Percentiles rank a stretch among this genome's conserved stretches.
Conservation (phyloP, 2,329 filamentous ascomycete species). For the Catunica adiposa region DNA sequence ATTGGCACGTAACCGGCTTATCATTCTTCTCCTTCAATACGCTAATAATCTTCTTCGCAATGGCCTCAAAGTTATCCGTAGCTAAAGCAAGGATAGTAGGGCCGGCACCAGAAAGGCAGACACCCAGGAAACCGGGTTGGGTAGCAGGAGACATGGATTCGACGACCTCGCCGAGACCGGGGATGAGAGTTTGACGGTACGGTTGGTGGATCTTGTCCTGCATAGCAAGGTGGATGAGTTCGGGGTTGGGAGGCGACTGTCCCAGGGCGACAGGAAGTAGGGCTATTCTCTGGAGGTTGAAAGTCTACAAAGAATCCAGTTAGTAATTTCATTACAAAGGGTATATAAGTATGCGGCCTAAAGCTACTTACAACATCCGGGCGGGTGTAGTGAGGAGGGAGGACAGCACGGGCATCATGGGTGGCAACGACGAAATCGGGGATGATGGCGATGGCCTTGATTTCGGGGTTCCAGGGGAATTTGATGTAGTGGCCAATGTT, state of each 20-base stretch:
- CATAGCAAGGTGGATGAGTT: conserved; percentile 95
- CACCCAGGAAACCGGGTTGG: conserved; percentile 77
- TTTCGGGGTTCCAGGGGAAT: conserved; percentile 83
- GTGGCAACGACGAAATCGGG: conserved; percentile 94
- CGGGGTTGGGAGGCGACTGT: conserved; percentile 74
- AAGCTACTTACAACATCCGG: conserved; percentile 57
- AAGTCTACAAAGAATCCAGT: conserved; percentile 30
- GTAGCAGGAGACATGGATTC: conserved; percentile 76
- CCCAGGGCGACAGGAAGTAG: conserved; percentile 79
- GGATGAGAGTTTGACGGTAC: conserved; percentile 81
- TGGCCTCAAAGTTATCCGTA: conserved; percentile 74
- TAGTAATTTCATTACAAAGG: background rate
- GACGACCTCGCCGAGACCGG: conserved; percentile 78
- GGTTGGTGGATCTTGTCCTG: conserved; percentile 97
- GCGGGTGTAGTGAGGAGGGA: conserved; percentile 64
- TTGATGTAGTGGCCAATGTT: conserved; percentile 94
- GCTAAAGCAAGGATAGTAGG: conserved; percentile 89
- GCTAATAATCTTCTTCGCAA: conserved; percentile 62
- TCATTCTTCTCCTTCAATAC: conserved; percentile 47
- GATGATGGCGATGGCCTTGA: conserved; percentile 94
- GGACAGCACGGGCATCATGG: conserved; percentile 69
- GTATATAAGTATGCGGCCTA: too few species aligned
- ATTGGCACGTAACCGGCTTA: conserved; percentile 53
- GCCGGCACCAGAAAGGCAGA: conserved; percentile 86
- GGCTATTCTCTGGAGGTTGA: conserved; percentile 89